Conservation (phyloP, 768 basidiomycete genomes). For the Ephemerocybe angulata region DNA sequence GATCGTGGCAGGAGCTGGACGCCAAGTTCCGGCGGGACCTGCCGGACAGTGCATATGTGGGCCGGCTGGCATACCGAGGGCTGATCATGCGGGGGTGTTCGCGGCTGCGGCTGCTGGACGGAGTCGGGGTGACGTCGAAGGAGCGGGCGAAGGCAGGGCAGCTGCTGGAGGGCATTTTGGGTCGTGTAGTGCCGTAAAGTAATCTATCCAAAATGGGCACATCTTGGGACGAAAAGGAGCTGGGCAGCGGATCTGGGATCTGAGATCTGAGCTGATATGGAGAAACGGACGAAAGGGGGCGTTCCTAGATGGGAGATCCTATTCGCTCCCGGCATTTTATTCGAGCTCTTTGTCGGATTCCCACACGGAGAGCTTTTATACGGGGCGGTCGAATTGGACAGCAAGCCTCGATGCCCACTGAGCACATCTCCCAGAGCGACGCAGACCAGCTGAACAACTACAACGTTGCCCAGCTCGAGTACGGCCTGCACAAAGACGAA, state of each 20-base stretch:
- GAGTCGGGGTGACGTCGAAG: slow-evolving; percentile 76
- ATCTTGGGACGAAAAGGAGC: neutral
- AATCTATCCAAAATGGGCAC: neutral
- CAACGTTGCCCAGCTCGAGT: slow-evolving; percentile 62
- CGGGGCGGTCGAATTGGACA: neutral
- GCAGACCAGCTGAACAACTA: slow-evolving; percentile 50
- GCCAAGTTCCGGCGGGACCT: slow-evolving; percentile 83
- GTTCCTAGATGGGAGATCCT: slow-evolving; percentile 15
- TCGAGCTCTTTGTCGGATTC: slow-evolving; percentile 2
- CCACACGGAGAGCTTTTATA: neutral
- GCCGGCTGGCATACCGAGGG: slow-evolving; percentile 86
- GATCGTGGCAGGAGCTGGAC: slow-evolving; percentile 75
- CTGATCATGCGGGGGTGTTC: slow-evolving; percentile 76
- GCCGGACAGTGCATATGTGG: slow-evolving; percentile 84
- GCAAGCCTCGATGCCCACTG: slow-evolving; percentile 52
- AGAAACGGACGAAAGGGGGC: slow-evolving; percentile 5
- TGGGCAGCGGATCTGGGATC: slow-evolving; percentile 19
- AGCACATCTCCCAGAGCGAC: slow-evolving; percentile 32
- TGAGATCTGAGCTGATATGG: slow-evolving; percentile 16
- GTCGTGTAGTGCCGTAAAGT: neutral
- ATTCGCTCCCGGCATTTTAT: slow-evolving; percentile 27
- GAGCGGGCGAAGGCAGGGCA: slow-evolving; percentile 80
- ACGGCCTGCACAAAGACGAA: slow-evolving; percentile 48
- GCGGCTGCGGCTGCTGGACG: slow-evolving; percentile 73
- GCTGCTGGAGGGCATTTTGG: slow-evolving; percentile 57